Base-by-base conservation (phyloP, 495 filamentous ascomycete genomes). In the Trichoderma virens region DNA sequence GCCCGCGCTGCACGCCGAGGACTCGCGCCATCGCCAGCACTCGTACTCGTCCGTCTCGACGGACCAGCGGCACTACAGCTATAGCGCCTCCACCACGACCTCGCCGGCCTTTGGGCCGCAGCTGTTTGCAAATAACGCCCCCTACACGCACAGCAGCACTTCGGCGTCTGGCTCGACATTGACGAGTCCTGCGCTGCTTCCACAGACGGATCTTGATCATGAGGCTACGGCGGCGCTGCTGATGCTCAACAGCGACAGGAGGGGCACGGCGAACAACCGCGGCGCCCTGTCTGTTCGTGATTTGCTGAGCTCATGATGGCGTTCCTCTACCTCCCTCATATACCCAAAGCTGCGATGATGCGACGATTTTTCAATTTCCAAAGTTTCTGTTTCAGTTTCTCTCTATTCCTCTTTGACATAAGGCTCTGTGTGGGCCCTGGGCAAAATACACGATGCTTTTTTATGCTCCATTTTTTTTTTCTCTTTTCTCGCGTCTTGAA, bases 141-240 rank as follows among this genome's bases (percentile, higher is more conserved):
- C 77, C 5, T 70, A 66, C 59, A 59, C 64, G 41, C 62, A 63
- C n/a, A 71, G 68, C 47, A 71, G 64, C 34, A 65, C 70, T 59
- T 78, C 73, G 25, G 67, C 71, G 23, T 67, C 79, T 18, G 73
- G 75, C 11, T 81, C 80, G 8, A 68, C 77, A 5, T 67, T 82
- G 54, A 78, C 81, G 5, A 83, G 79, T 45, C 85, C 85, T 7
- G 75, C 75, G 8, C 65, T 84, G 27, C 69, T 69, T 20, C 77
- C 80, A 1, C 76, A 77, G 41, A 68, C 74, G 35, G 81, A 84
- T 43, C 74, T 82, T 1, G 90, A 93, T 66, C 88, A 92, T 65
- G 91, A 93, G 71, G 91, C 88, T 0, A 92, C 90, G 1, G 86
- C 89, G 20, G 90, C 90, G 2, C 74, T 96, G 67, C 74, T 96